These are phyloP conservation scores for Dryas drummondii DNA, from an alignment of 306 rosid genomes.

Conservation along the genomic window DNA sequence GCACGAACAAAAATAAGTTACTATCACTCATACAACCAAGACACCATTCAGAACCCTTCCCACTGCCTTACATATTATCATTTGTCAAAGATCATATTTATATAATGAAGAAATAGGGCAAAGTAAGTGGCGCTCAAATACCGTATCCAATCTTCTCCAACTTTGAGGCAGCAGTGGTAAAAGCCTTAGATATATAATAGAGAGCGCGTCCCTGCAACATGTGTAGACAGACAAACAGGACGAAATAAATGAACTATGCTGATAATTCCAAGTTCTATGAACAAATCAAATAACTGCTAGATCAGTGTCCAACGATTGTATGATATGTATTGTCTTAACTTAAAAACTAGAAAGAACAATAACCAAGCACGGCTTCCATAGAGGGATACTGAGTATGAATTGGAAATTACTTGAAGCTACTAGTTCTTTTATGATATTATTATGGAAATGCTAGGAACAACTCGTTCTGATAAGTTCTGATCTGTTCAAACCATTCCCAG, in stretches of 20 bases:
- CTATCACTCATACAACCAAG: slow-evolving; percentile 1
- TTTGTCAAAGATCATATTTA: neutral
- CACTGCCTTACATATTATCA: neutral
- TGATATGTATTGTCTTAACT: neutral
- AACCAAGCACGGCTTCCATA: slow-evolving; percentile 9
- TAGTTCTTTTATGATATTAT: slow-evolving; percentile 6
- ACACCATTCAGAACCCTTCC: neutral
- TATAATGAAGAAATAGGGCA: neutral
- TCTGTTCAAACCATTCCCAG: neutral
- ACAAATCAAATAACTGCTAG: neutral
- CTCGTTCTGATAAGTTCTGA: neutral
- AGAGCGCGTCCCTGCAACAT: slow-evolving; percentile 77
- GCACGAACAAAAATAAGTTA: neutral
- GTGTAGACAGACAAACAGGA: slow-evolving; percentile 28
- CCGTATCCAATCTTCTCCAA: slow-evolving; percentile 95
- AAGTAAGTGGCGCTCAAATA: slow-evolving; percentile 17
- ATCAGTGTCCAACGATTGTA: neutral
- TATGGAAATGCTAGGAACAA: neutral
- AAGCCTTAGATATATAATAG: slow-evolving; percentile 76
- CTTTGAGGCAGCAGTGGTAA: slow-evolving; percentile 85
- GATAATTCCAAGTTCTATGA: neutral
- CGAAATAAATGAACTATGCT: slow-evolving; percentile 11
- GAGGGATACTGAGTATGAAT: neutral
- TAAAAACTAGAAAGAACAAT: neutral
- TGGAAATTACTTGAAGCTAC: neutral